phyloP scores from a whole-genome alignment of 139 green algal species.

The Chlorella sp. region DNA sequence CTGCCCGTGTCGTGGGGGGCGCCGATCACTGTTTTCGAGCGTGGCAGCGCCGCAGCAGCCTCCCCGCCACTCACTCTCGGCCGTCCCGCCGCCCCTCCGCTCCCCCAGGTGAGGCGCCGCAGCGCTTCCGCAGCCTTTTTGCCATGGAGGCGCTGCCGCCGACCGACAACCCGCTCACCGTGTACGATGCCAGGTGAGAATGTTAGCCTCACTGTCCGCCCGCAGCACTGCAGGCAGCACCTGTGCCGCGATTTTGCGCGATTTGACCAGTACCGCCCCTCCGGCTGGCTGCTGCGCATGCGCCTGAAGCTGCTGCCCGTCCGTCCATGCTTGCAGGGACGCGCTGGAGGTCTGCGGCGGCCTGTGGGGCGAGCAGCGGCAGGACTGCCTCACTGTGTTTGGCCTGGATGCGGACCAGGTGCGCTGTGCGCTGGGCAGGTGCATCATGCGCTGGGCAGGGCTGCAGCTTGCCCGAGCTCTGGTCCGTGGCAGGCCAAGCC shows the following conservation, averaged over 20 bases:
- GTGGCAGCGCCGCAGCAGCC: too few relatives aligned
- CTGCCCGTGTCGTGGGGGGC: too few relatives aligned
- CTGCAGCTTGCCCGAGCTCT: background rate
- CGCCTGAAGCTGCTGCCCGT: background rate
- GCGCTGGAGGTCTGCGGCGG: slow-evolving; percentile 43
- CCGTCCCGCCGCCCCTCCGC: too few relatives aligned
- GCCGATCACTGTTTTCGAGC: too few relatives aligned
- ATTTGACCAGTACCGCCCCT: background rate
- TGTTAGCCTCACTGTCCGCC: background rate
- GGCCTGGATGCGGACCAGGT: slow-evolving; percentile 24
- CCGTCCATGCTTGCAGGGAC: slow-evolving; percentile 15
- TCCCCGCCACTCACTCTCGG: too few relatives aligned
- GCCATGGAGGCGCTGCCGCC: background rate
- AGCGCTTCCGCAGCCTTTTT: slow-evolving; percentile 2
- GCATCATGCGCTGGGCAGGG: background rate
- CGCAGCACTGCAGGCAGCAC: background rate
- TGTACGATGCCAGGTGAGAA: slow-evolving; percentile 5
- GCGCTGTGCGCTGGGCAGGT: too few relatives aligned
- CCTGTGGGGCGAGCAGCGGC: slow-evolving; percentile 36
- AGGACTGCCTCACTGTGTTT: slow-evolving; percentile 32
- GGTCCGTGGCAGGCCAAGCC: too few relatives aligned
- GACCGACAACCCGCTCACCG: slow-evolving; percentile 1
- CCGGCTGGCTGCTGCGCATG: background rate
- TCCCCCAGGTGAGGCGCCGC: background rate
- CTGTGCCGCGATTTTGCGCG: background rate